These are phyloP conservation scores for Rhodamnia argentea DNA, from an alignment of 345 rosid genomes.

Conservation along the genomic window DNA sequence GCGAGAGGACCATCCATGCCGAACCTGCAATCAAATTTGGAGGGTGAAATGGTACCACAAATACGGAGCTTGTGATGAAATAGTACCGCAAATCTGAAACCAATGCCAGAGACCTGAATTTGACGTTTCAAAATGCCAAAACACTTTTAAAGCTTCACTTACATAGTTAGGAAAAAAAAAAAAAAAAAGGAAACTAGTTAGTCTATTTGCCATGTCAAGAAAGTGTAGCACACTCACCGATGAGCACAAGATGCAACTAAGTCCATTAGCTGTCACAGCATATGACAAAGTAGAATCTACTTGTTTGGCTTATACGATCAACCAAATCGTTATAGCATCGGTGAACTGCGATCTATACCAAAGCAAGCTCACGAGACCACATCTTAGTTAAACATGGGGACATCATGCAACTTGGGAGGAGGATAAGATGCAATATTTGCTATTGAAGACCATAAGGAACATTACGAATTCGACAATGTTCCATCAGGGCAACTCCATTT, in stretches of 20 bases:
- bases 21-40: constrained; percentile 45
- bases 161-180: not conserved
- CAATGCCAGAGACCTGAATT: not conserved
- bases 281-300: not conserved
- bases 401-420: not conserved
- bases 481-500: not conserved
- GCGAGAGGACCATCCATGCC: constrained; percentile 96
- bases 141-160: not conserved
- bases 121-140: not conserved
- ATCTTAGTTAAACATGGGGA: not conserved
- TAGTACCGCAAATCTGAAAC: not conserved
- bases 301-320: not conserved
- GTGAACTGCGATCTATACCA: not conserved
- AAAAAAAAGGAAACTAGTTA: not conserved
- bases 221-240: not conserved
- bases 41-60: not conserved
- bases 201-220: not conserved
- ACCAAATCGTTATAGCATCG: not conserved
- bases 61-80: not conserved
- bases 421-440: not conserved
- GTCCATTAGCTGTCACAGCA: not conserved
- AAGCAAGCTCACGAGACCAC: not conserved
- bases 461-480: not conserved
- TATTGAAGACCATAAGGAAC: not conserved
- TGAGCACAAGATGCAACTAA: not conserved